Conservation (phyloP, 306 rosid species). For the Arachis stenosperma region DNA sequence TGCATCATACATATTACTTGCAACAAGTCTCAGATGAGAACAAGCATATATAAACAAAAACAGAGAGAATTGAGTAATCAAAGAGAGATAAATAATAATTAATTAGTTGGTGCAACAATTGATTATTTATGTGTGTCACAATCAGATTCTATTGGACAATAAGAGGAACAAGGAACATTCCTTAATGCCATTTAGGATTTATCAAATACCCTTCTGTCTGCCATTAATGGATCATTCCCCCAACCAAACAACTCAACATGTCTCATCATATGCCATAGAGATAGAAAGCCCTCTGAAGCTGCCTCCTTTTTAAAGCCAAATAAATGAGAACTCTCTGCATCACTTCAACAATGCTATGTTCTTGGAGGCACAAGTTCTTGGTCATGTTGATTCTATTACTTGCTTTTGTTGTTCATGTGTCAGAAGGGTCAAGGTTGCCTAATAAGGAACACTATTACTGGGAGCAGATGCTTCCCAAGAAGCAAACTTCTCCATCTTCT, state of each 20-base stretch:
- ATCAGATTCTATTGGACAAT: conserved; percentile 43
- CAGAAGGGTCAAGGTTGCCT: conserved; percentile 74
- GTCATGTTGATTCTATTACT: conserved; percentile 58
- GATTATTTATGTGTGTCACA: conserved; percentile 37
- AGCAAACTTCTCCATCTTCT: conserved; percentile 82
- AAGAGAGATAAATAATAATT: conserved; percentile 26
- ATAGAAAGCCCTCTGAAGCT: conserved; percentile 53
- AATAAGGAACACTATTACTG: conserved; percentile 43
- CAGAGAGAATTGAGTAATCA: conserved; percentile 23
- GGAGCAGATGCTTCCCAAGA: conserved; percentile 93
- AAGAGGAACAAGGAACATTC: conserved; percentile 56
- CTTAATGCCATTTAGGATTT: conserved; percentile 44
- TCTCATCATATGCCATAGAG: conserved; percentile 71
- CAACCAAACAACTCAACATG: conserved; percentile 67
- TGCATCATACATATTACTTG: neutral
- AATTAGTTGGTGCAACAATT: conserved; percentile 15
- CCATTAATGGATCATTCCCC: conserved; percentile 70
- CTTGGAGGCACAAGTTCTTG: conserved; percentile 60
- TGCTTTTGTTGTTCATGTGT: conserved; percentile 47
- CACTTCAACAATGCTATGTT: conserved; percentile 46
- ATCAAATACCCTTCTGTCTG: conserved; percentile 71
- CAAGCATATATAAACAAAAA: conserved; percentile 47
- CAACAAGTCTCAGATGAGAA: conserved; percentile 46
- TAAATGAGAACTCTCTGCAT: conserved; percentile 23
- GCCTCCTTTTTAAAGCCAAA: conserved; percentile 45